These are phyloP conservation scores for Sanguinoderma infundibulare DNA, from an alignment of 1,284 basidiomycete species.

Conservation along the genomic window DNA sequence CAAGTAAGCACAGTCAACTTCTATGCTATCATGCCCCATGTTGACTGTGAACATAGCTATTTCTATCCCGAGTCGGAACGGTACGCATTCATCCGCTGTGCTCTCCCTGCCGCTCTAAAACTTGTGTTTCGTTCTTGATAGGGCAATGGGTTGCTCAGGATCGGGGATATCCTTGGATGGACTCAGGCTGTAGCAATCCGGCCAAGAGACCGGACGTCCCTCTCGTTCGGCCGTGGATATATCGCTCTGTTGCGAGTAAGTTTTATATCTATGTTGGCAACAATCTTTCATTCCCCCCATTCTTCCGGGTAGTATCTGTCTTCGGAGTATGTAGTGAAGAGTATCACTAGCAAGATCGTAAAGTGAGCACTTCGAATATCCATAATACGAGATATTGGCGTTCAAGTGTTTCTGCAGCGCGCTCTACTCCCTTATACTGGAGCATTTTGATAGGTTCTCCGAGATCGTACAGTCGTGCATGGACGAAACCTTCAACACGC, in stretches of 20 bases:
- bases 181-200: constrained; percentile 40
- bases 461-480: constrained; percentile 49
- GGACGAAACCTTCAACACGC: constrained; percentile 39
- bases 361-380: constrained; percentile 48
- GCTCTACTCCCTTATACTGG: constrained; percentile 57
- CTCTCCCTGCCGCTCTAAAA: neutral
- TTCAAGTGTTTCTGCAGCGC: constrained; percentile 39
- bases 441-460: constrained; percentile 51
- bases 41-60: constrained; percentile 34
- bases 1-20: constrained; percentile 44
- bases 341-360: constrained; percentile 52
- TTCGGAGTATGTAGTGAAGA: constrained; percentile 66
- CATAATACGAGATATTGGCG: neutral
- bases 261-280: neutral
- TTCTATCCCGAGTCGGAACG: constrained; percentile 47
- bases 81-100: constrained; percentile 31
- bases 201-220: constrained; percentile 38
- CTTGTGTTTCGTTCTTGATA: constrained; percentile 28
- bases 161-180: constrained; percentile 55
- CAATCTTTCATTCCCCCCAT: neutral
- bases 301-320: constrained; percentile 53
- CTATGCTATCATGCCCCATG: neutral
- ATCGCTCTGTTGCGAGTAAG: constrained; percentile 60
- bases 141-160: constrained; percentile 54
- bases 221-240: constrained; percentile 66